Conservation (phyloP, 305 asterid genomes). For the Fraxinus ornus region DNA sequence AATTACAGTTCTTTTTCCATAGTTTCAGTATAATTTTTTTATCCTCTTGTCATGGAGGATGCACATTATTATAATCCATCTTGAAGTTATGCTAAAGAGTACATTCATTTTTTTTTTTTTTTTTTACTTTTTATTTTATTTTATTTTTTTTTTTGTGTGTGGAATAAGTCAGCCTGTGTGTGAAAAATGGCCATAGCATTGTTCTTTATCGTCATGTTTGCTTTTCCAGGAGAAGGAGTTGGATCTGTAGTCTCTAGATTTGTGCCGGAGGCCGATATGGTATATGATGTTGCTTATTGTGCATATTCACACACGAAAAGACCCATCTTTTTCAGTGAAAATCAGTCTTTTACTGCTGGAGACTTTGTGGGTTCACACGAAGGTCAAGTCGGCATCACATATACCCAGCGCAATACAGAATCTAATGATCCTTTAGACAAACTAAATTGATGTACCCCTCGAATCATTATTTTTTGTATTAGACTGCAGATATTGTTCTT, state of each 20-base stretch:
- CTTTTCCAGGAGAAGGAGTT: slow-evolving; percentile 76
- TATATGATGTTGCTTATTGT: slow-evolving; percentile 66
- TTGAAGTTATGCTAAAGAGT: neutral
- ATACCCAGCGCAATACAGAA: slow-evolving; percentile 7
- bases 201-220: neutral
- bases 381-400: slow-evolving; percentile 39
- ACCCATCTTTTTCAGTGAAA: slow-evolving; percentile 36
- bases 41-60: neutral
- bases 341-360: slow-evolving; percentile 49
- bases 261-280: slow-evolving; percentile 31
- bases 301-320: slow-evolving; percentile 51
- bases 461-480: neutral
- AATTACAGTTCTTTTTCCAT: neutral
- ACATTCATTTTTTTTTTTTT: neutral
- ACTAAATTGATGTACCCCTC: neutral
- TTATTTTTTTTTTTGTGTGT: neutral
- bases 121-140: no score
- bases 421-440: neutral
- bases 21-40: neutral
- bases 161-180: neutral
- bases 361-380: slow-evolving; percentile 42
- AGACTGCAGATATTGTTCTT: neutral
- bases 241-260: slow-evolving; percentile 52
- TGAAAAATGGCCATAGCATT: neutral
- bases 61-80: neutral